Percentiles rank a stretch among this genome's conserved stretches.
phyloP scores from a whole-genome alignment of 495 filamentous ascomycete species.

The Podospora appendiculata region DNA sequence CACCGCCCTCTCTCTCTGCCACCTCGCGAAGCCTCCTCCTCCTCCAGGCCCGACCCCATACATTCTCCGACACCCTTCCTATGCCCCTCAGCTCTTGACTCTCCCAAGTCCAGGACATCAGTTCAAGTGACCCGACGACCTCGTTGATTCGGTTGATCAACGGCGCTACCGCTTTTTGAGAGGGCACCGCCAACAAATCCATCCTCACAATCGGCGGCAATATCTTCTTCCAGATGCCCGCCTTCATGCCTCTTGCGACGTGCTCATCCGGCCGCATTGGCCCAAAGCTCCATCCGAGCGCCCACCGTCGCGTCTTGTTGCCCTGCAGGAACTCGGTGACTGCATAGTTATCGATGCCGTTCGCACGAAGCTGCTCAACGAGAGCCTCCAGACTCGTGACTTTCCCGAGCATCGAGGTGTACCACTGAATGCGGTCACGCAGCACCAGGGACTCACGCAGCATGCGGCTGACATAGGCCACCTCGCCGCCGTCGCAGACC shows the following conservation, averaged over 20 bases:
- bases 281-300: constrained; percentile 77
- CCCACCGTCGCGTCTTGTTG: constrained; percentile 76
- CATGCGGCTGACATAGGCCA: constrained; percentile 69
- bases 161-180: constrained; percentile 1
- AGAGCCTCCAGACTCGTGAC: constrained; percentile 60
- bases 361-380: constrained; percentile 49
- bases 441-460: constrained; percentile 63
- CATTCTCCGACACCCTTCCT: constrained; percentile 33
- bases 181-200: constrained; percentile 9
- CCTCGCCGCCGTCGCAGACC: constrained; percentile 78
- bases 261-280: constrained; percentile 55
- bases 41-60: constrained; percentile 45
- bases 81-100: constrained; percentile 19
- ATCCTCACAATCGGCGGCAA: constrained; percentile 47
- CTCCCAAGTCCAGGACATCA: constrained; percentile 42
- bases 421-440: constrained; percentile 65
- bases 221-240: constrained; percentile 50
- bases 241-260: constrained; percentile 48
- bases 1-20: constrained; percentile 6
- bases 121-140: constrained; percentile 46
- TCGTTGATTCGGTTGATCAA: constrained; percentile 11
- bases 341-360: constrained; percentile 68
- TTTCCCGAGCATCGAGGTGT: constrained; percentile 87
- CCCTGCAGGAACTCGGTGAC: constrained; percentile 77
- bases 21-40: constrained; percentile 21